Evolutionary conservation across 2,329 filamentous ascomycete species (phyloP), one percentile per base, ranked within the genome.

Genomic region (Grosmannia clavigera): DNA sequence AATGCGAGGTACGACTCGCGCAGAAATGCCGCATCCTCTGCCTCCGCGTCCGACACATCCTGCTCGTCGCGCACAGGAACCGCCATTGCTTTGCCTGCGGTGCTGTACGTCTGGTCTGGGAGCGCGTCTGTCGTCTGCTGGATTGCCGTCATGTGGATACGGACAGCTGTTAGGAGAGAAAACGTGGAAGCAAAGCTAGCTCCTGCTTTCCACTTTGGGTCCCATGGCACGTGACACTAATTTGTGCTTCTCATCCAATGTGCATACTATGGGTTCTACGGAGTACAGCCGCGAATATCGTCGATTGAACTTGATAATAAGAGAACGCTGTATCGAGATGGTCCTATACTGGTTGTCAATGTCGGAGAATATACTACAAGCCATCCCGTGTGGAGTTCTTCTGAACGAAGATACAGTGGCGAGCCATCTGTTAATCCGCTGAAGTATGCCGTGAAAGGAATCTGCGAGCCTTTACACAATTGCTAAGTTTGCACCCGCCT

Each of bases 1-100:
- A 85, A 85, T 46, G 78, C 78, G 60, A 88, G 73, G 61, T 81
- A 77, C 3, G 84, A 82, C 62, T 78, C 74, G 61, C 85, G 80
- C 55, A 82, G 73, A 67, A 86, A 81, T 64, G 75, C 74, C 10
- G 55, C 57, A n/a, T 65, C 63, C 16, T 62, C 60, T 14, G 16
- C 29, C 38, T 40, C 40, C 16, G 51, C 25, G 19, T 14, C 43
- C 1, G 16, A 43, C 5, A 12, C 38, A 12, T 16, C 27, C 19
- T 7, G 43, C 43, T 52, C 58, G 31, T n/a, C 29, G 58, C 31
- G 54, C 33, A 22, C 33, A 19, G 53, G 38, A n/a, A 60, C 48
- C n/a, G 53, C 58, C 58, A 59, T 59, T 31, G 12, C 31, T 29
- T 29, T 43, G 19, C 11, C n/a, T 3, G 3, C 9, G n/a, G 25